Evolutionary conservation across 2,329 filamentous ascomycete species (phyloP), one percentile per base, ranked within the genome.

Genomic region (Aspergillus costaricaensis): DNA sequence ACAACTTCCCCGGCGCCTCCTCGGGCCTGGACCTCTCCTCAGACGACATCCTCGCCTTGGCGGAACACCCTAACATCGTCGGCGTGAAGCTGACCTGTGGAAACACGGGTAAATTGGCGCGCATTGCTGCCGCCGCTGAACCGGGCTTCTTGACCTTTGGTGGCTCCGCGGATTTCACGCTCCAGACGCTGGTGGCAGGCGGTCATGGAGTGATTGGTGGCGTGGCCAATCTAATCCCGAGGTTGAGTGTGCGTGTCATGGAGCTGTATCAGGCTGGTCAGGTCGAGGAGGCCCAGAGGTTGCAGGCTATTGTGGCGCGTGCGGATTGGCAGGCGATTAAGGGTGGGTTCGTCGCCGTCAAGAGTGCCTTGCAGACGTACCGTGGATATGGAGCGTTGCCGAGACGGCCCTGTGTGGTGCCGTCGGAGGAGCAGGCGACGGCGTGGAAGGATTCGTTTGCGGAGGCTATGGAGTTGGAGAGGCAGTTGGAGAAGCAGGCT

Each of bases 171-270:
- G 92, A 96, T 77, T 96, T 96, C 76, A 92, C 91, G 0, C 82
- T 91, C 27, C 92, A 94, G 79, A 94, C 91, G 1, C 83, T 93
- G 4, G 83, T 89, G 62, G 90, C 86, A 51, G 91, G 91, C 51
- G 91, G 91, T 47, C 89, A 86, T 58, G 91, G 92, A 32, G 92
- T 95, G 76, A 95, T 96, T 70, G 91, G 91, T 15, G 92, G 92
- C 19, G 88, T 90, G 44, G 92, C 91, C 62, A 96, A 96, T 72
- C 87, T 96, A 60, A 87, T 94, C 77, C 92, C 92, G 54, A 92
- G 93, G 80, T 82, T 90, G 6, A 93, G 91, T 71, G 89, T 90
- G 53, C 86, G 85, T 73, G 86, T 96, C 27, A 92, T 91, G 88
- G 84, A 91, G 72, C 81, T 94, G 57, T 94, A 89, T 75, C 81